phyloP scores from a whole-genome alignment of 2,329 filamentous ascomycete species.

The Diaporthe ampelina region DNA sequence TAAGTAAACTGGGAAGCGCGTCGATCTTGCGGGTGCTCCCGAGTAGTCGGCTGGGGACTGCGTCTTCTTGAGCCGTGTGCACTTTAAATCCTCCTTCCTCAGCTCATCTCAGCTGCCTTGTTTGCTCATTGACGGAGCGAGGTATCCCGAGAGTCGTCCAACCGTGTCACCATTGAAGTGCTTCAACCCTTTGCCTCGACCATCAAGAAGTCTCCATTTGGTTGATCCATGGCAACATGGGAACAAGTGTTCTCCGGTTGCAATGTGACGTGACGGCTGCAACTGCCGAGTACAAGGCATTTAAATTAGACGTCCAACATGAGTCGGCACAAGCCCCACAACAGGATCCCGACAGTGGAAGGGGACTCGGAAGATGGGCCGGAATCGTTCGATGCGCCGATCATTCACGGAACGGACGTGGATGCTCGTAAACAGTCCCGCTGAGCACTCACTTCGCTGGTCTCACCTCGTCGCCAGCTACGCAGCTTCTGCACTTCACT shows the following conservation, averaged over 20 bases:
- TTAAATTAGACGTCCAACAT: slow-evolving; percentile 20
- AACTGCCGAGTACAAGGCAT: not conserved
- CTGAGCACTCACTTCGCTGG: too few species aligned
- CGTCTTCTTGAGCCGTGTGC: too few species aligned
- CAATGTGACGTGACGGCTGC: slow-evolving; percentile 19
- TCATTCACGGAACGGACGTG: not conserved
- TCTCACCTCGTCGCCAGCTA: not conserved
- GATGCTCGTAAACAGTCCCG: not conserved
- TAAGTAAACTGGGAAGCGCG: slow-evolving; percentile 11
- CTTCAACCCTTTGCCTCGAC: too few species aligned
- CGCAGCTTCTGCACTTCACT: not conserved
- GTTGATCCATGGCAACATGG: not conserved
- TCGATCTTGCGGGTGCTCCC: slow-evolving; percentile 21
- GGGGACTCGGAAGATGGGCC: not conserved
- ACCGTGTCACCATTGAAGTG: not conserved
- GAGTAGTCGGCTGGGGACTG: not conserved
- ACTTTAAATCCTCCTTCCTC: not conserved
- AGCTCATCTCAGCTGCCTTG: not conserved
- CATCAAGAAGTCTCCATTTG: not conserved
- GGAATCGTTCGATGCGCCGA: not conserved
- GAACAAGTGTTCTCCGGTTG: not conserved
- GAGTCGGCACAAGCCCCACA: slow-evolving; percentile 22
- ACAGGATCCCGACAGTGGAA: not conserved
- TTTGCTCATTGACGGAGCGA: not conserved
- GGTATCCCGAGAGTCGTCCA: not conserved